Conservation (phyloP, 73 alveolate genomes). For the Paramecium biaurelia region DNA sequence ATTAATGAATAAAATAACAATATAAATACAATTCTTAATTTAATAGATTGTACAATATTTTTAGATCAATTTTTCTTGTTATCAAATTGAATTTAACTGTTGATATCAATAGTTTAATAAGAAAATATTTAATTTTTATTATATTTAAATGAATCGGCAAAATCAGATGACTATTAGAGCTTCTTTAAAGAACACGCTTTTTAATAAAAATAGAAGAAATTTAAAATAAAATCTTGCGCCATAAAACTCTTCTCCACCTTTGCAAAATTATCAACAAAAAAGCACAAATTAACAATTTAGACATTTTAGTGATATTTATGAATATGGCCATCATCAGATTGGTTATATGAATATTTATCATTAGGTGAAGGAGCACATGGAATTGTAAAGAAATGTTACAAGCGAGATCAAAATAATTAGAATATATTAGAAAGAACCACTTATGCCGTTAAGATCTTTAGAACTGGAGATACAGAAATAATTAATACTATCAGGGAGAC, state of each 20-base stretch:
- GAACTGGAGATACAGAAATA: constrained; percentile 50
- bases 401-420: not conserved
- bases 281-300: constrained; percentile 10
- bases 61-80: not conserved
- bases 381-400: not conserved
- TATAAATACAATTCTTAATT: too few relatives aligned
- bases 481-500: constrained; percentile 29
- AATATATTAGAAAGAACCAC: not conserved
- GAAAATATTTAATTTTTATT: not conserved
- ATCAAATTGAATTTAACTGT: not conserved
- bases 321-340: not conserved
- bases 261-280: not conserved
- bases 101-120: not conserved
- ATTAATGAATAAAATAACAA: not conserved
- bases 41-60: not conserved
- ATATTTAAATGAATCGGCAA: not conserved
- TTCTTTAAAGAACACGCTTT: not conserved
- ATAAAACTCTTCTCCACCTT: not conserved
- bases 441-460: constrained; percentile 38
- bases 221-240: not conserved
- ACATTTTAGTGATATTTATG: constrained; percentile 31
- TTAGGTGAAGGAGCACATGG: constrained; percentile 53
- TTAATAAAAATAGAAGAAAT: not conserved
- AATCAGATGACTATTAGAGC: not conserved
- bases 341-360: not conserved